A percentile compares a stretch with the other conserved stretches of the same genome.
Conservation (phyloP, 75 land plant genomes). For the Gnetum montanum region DNA sequence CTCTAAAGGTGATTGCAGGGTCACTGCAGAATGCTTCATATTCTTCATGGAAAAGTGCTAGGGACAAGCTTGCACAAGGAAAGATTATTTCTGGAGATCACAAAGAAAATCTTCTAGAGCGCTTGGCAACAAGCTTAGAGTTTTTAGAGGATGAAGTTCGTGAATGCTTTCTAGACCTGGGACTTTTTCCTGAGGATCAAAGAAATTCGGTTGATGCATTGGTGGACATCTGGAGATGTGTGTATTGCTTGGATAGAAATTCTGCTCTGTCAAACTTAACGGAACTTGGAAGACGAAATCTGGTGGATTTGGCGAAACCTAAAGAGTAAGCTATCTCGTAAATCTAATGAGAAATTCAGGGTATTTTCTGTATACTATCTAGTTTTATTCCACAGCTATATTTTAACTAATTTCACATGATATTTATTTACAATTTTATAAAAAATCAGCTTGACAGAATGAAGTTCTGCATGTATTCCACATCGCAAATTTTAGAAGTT, state of each 20-base stretch:
- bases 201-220: slow-evolving; percentile 48
- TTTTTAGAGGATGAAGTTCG: slow-evolving; percentile 13
- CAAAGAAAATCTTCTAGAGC: slow-evolving; percentile 35
- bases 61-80: slow-evolving; percentile 28
- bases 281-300: slow-evolving; percentile 48
- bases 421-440: too few species aligned
- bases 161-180: slow-evolving; percentile 60
- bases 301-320: slow-evolving; percentile 39
- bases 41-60: slow-evolving; percentile 36
- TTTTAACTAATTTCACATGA: too few species aligned
- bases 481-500: too few species aligned
- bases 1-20: slow-evolving; percentile 60
- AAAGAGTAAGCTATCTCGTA: slow-evolving; percentile 3
- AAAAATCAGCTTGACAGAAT: too few species aligned
- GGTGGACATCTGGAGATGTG: slow-evolving; percentile 43
- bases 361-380: too few species aligned
- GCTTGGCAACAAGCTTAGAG: slow-evolving; percentile 31
- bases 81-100: slow-evolving; percentile 42
- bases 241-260: slow-evolving; percentile 35
- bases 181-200: slow-evolving; percentile 53
- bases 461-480: too few species aligned
- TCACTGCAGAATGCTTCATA: slow-evolving; percentile 26
- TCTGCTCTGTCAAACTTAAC: slow-evolving; percentile 41
- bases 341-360: too few species aligned
- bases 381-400: too few species aligned